These are phyloP conservation scores for Mycocentrospora acerina DNA, from an alignment of 2,329 filamentous ascomycete species.

Conservation along the genomic window DNA sequence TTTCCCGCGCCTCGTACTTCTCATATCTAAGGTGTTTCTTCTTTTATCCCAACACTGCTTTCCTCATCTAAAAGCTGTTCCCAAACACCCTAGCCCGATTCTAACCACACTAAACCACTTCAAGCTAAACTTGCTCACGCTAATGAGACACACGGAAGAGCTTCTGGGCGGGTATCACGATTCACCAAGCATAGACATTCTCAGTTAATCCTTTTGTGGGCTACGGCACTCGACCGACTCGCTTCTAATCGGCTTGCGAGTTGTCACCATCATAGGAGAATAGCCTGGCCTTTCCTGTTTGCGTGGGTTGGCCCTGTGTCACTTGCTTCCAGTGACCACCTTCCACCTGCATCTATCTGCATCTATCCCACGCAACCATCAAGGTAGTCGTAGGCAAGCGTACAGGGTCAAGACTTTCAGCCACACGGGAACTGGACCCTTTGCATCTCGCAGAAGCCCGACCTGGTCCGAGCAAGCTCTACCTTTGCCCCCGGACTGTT, in stretches of 20 bases:
- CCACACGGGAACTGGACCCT: slow-evolving; percentile 25
- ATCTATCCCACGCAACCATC: slow-evolving; percentile 13
- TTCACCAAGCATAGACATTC: slow-evolving; percentile 9
- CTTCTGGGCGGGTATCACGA: slow-evolving; percentile 3
- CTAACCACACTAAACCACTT: slow-evolving; percentile 1
- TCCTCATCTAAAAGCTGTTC: not conserved
- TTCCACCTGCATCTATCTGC: slow-evolving; percentile 11
- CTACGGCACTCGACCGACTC: slow-evolving; percentile 6
- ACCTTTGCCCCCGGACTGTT: slow-evolving; percentile 8
- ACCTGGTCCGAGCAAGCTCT: slow-evolving; percentile 14
- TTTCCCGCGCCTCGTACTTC: not conserved
- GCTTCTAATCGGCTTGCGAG: slow-evolving; percentile 3
- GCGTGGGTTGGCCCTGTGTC: slow-evolving; percentile 6
- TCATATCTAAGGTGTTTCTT: slow-evolving; percentile 1
- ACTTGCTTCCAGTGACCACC: slow-evolving; percentile 14
- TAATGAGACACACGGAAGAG: slow-evolving; percentile 1
- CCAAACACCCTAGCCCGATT: slow-evolving; percentile 9
- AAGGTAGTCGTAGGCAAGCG: slow-evolving; percentile 19
- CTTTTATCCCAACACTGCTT: not conserved
- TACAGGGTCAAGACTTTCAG: slow-evolving; percentile 20
- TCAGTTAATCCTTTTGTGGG: slow-evolving; percentile 1
- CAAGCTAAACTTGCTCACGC: slow-evolving; percentile 20
- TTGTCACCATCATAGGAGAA: slow-evolving; percentile 7
- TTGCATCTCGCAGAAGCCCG: slow-evolving; percentile 18
- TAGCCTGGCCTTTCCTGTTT: slow-evolving; percentile 6